Base-by-base conservation (phyloP, 805 yeast species). In the Candida verbasci region DNA sequence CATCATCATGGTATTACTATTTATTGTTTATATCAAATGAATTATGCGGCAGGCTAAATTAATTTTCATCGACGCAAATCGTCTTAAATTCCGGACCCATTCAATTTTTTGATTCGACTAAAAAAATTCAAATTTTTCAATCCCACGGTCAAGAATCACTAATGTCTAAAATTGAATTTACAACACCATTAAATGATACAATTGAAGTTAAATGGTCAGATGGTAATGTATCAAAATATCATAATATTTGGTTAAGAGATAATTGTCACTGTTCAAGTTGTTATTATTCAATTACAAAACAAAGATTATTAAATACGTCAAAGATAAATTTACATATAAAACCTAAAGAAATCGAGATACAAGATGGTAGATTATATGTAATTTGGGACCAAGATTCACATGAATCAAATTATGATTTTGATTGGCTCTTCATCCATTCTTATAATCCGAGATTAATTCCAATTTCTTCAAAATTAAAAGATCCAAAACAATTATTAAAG, bases 161-260 rank as follows among this genome's bases (percentile, higher is more conserved):
- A 22, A 29, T 31, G 37, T 34, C 37, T 2, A 16, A 8, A n/a
- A 20, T 29, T 16, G 17, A 22, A 4, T 12, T 28, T 9, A 34
- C 24, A 9, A 14, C 28, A 3, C 25, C 33, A 5, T 8, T 17
- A 6, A 24, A 17, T n/a, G 18, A 18, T 14, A 18, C 27, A 29
- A 10, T 41, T 24, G 35, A 37, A 18, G 7, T 41, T 6, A 20
- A 36, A 24, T 43, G 44, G 44, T 24, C 30, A 2, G 29, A 38
- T 8, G 34, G 25, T 14, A 9, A 15, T 10, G 15, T 21, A 2
- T 42, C 55, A n/a, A 46, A 35, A 17, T 57, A 39, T 40, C 78
- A 76, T 49, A 52, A 70, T 50, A 65, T 80, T 31, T 80, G 86
- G 86, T 62, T 80, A 14, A 61, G 86, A 31, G 86, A 80, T 53